phyloP scores from a whole-genome alignment of 2,329 filamentous ascomycete species.

The Boeremia lycopersici region DNA sequence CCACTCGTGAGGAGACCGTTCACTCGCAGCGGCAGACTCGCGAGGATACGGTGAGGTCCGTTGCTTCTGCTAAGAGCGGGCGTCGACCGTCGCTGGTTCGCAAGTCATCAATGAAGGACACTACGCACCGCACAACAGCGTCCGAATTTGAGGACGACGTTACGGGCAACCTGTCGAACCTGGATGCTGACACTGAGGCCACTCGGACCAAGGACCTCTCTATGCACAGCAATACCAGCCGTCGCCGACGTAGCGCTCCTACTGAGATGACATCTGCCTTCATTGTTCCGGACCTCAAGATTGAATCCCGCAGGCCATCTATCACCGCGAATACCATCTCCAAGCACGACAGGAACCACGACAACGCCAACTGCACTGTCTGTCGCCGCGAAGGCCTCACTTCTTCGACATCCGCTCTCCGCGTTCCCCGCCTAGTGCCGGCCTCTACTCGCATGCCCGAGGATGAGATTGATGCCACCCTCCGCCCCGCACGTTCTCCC shows the following conservation, averaged over 20 bases:
- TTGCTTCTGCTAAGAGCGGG: constrained; percentile 46
- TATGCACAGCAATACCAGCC: constrained; percentile 56
- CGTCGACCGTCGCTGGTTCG: constrained; percentile 52
- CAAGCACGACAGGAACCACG: constrained; percentile 52
- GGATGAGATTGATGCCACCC: constrained; percentile 62
- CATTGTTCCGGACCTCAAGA: constrained; percentile 67
- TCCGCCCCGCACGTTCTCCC: constrained; percentile 69
- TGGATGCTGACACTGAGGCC: constrained; percentile 32
- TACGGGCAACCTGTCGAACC: constrained; percentile 42
- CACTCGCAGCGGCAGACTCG: constrained; percentile 44
- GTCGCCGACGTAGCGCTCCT: constrained; percentile 55
- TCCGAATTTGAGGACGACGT: constrained; percentile 43
- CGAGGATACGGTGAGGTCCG: constrained; percentile 50
- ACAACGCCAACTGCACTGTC: constrained; percentile 62
- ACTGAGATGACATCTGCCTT: constrained; percentile 68
- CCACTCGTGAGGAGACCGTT: constrained; percentile 48
- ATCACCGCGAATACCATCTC: constrained; percentile 27
- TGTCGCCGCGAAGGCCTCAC: constrained; percentile 56
- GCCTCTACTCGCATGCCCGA: constrained; percentile 57
- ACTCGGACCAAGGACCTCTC: constrained; percentile 49
- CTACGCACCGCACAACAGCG: constrained; percentile 45
- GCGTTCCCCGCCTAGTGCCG: constrained; percentile 57
- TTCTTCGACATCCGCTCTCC: constrained; percentile 36
- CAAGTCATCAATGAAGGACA: constrained; percentile 62
- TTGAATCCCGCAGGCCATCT: constrained; percentile 44